phyloP scores from a whole-genome alignment of 176 grass and related monocot species.

The Musa troglodytarum region DNA sequence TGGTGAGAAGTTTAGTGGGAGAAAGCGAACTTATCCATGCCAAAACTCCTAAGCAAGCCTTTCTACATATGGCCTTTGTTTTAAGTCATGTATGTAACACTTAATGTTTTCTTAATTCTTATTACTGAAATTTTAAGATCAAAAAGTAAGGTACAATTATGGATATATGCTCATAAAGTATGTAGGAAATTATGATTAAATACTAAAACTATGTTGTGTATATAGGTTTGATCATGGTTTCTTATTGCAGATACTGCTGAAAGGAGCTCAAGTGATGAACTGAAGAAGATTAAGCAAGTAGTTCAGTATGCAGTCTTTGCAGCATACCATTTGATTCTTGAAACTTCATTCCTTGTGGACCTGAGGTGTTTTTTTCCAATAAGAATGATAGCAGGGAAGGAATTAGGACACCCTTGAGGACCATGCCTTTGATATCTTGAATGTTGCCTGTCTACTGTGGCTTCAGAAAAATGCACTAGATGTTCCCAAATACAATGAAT shows the following conservation, averaged over 20 bases:
- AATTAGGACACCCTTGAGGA: too few relatives aligned
- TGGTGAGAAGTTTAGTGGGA: not conserved
- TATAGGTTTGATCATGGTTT: conserved; percentile 18
- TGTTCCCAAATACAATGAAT: conserved; percentile 8
- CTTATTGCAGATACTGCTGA: conserved; percentile 66
- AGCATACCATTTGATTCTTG: conserved; percentile 80
- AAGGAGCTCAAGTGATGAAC: conserved; percentile 55
- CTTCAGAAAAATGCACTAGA: conserved; percentile 6
- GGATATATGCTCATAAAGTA: not conserved
- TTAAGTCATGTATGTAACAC: not conserved
- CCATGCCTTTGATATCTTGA: too few relatives aligned
- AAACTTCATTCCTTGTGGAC: conserved; percentile 84
- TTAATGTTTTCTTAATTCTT: not conserved
- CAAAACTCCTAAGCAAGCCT: not conserved
- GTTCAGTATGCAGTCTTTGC: conserved; percentile 75
- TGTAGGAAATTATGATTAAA: not conserved
- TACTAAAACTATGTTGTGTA: not conserved
- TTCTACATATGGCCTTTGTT: not conserved
- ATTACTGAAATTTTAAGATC: not conserved
- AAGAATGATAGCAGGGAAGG: too few relatives aligned
- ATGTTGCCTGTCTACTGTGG: not conserved
- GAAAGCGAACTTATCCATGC: not conserved
- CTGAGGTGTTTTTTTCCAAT: conserved; percentile 55
- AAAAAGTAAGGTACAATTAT: not conserved
- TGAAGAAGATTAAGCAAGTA: conserved; percentile 81